These are phyloP conservation scores for Malassezia nana DNA, from an alignment of 1,284 basidiomycete genomes.

Conservation along the genomic window DNA sequence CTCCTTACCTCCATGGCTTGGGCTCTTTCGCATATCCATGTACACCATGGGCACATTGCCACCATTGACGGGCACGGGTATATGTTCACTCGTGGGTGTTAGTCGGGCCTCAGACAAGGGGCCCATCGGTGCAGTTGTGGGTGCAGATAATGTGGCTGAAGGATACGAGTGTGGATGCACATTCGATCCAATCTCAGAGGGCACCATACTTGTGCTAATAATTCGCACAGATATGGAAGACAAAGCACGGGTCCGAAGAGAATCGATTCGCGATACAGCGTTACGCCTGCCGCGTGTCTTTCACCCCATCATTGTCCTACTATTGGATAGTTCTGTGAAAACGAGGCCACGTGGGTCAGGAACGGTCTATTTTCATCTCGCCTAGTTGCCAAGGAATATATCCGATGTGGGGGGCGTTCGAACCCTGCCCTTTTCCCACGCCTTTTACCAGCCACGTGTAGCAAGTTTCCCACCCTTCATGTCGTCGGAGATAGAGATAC, in stretches of 20 bases:
- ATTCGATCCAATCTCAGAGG: neutral
- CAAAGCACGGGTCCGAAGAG: neutral
- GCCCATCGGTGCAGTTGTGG: neutral
- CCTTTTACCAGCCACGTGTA: constrained; percentile 38
- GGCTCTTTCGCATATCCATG: constrained; percentile 2
- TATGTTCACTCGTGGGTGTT: neutral
- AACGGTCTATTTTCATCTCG: neutral
- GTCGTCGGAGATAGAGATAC: constrained; percentile 60
- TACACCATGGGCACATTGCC: neutral
- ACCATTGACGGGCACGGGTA: neutral
- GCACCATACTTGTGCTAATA: neutral
- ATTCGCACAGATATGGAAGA: neutral
- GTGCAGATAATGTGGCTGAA: neutral
- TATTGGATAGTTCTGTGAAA: neutral
- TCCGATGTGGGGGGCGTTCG: neutral
- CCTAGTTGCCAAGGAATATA: neutral
- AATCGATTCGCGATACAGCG: neutral
- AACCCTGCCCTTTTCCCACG: neutral
- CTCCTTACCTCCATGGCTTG: neutral
- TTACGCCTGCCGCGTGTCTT: neutral
- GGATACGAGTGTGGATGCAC: neutral
- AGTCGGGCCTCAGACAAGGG: neutral
- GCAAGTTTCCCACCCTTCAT: constrained; percentile 42
- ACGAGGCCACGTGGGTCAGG: neutral
- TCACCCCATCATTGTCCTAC: neutral